Evolutionary conservation across 208 protist species (phyloP).

Genomic region (Perkinsela sp.): DNA sequence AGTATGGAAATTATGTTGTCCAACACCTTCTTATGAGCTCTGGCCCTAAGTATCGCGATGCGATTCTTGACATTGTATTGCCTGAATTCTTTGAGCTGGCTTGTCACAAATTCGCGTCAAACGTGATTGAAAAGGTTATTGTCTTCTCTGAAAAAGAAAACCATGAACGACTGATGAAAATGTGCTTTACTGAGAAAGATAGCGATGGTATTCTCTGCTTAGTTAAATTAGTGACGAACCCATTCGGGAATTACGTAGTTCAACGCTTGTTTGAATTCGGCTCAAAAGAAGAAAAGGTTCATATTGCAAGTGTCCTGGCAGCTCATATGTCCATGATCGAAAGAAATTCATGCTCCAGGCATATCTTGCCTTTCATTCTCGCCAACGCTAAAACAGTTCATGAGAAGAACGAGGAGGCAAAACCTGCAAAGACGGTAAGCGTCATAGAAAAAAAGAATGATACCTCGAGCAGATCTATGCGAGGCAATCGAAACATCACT

Average conservation of each 20-base stretch:
- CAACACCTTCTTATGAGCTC: constrained; percentile 86
- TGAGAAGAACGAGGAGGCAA: neutral
- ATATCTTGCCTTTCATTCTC: neutral
- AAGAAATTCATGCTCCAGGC: neutral
- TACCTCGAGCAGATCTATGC: neutral
- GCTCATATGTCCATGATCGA: neutral
- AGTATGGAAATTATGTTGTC: constrained; percentile 98
- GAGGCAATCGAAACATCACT: neutral
- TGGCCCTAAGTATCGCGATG: constrained; percentile 22
- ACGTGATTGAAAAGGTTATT: constrained; percentile 92
- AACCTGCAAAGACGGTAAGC: neutral
- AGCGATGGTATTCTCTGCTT: constrained; percentile 21
- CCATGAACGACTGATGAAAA: constrained; percentile 38
- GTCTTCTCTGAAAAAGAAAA: constrained; percentile 28
- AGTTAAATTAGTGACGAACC: constrained; percentile 78
- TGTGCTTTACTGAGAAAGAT: constrained; percentile 30
- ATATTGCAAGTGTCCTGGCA: neutral
- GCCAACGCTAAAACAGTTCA: neutral
- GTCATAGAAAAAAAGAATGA: neutral
- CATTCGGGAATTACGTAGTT: constrained; percentile 89
- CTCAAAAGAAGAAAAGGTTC: constrained; percentile 3
- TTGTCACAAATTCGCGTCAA: constrained; percentile 92
- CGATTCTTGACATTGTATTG: constrained; percentile 31
- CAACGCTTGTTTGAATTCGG: constrained; percentile 75
- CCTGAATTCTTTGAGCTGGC: constrained; percentile 42